Evolutionary conservation across 176 grass and related monocot genomes (phyloP), one percentile per base, ranked within the genome.

Genomic region (Rhynchospora breviuscula): DNA sequence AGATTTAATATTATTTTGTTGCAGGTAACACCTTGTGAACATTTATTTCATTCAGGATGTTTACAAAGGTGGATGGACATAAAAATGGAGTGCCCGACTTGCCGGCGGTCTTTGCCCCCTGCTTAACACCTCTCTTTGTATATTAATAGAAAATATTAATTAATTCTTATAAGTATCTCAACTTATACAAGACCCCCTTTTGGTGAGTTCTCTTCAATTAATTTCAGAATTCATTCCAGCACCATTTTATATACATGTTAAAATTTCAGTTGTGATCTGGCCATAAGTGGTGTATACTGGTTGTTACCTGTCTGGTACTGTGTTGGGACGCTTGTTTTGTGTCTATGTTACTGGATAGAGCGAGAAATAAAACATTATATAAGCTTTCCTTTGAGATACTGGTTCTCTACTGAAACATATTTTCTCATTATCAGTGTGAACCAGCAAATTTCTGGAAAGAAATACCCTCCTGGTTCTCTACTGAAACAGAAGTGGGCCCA

Each of bases 1-100:
- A 61, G 43, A 47, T 53, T 1, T 75, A 2, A 65, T 29, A 63
- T 46, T 74, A n/a, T 76, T 45, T 29, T 88, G 48, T 7, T 85
- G 17, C 73, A 98, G 95, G 95, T 98, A 49, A 92, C 95, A 79
- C 95, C 95, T 84, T 98, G 95, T 14, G 95, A 98, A 83, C 95
- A 98, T 91, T 91, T 90, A 81, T 98, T 98, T 87, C 95, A 98
- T 89, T 91, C 95, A 13, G 93, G 95, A 29, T 98, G 95, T 88
- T 93, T 98, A 74, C 95, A 98, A 72, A 90, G 95, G 53, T 98
- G 95, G 95, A 98, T 98, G 95, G 95, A 98, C 78, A 98, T 98
- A 78, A 98, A 98, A 87, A 98, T 98, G 95, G 95, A 98, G 86
- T 98, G 95, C 86, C 95, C 95, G 10, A 98, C 95, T 61, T 98